Evolutionary conservation across 768 basidiomycete genomes (phyloP), one percentile per base, ranked within the genome.

Genomic region (Erythrobasidium yunnanense): DNA sequence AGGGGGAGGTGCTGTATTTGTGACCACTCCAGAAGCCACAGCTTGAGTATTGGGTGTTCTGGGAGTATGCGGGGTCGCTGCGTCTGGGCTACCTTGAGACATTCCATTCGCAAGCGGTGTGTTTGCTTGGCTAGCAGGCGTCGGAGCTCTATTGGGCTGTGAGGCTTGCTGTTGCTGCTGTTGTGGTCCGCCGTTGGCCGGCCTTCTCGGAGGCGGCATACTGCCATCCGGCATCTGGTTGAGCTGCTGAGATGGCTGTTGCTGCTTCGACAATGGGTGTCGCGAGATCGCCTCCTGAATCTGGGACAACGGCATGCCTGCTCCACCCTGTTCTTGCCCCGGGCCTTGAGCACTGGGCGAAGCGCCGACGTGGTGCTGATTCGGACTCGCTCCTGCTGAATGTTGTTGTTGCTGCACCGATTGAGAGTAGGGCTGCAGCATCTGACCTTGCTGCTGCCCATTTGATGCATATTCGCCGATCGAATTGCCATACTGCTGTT

Each of bases 11-110:
- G 54, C 7, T 4, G 33, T 22, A 3, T n/a, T 22, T 20, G 25
- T 46, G 6, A 2, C 22, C 4, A 22, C 25, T 18, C 34, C 34
- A 20, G 29, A 45, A 20, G 57, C 30, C 3, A 46, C 38, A 60
- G 38, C 57, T 42, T 42, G 34, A 18, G 57, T 27, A 60, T 46
- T 63, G 27, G 33, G 60, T 33, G 60, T 46, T 8, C 47, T 63
- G 22, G 46, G 25, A 8, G 60, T 46, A 22, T 63, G 60, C 27
- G 42, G 33, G 2, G 49, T 29, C 2, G 60, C 25, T 8, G 49
- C 22, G 32, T 51, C 60, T 32, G 60, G 60, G 2, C 47, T 33
- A 17, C 60, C 47, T 3, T 63, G 47, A 18, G 27, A 20, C 46
- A 63, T 25, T 7, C 60, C 60, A 25, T 63, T 63, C 47, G 25